Evolutionary conservation across 805 yeast genomes (phyloP), one percentile per base, ranked within the genome.

Genomic region (Suhomyces xylopsoci): DNA sequence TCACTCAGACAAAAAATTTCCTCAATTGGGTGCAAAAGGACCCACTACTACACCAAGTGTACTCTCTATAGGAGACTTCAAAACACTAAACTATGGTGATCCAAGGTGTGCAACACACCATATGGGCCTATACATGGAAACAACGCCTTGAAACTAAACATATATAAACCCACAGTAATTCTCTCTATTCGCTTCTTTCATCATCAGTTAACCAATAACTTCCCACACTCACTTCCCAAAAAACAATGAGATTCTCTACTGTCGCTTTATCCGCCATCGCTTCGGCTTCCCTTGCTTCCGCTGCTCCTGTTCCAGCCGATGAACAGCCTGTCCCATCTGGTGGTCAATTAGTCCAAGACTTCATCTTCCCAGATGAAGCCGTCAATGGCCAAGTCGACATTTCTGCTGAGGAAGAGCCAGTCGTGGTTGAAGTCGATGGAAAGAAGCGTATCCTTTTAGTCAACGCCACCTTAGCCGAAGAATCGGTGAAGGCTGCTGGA

Each of bases 291-390:
- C 34, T 47, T 12, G 56, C 45, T 7, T 22, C 51, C 32, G 52
- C 58, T 25, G 56, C 52, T 19, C 57, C 55, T 41, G 47, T 57
- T 22, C 28, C 45, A 20, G n/a, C 34, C 15, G 47, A 44, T 3
- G 19, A 14, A 5, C n/a, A 20, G 10, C 12, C 43, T 10, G n/a
- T 7, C n/a, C 32, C 12, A 12, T 12, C 45, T 14, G 12, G 40
- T 17, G 51, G 30, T 7, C 25, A 36, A 7, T n/a, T 15, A n/a
- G 15, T 15, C 10, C 47, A 28, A 7, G 55, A 52, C 47, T 42
- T 45, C 45, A n/a, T 26, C 45, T 50, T 57, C 26, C 59, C 60
- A 12, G 54, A 52, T 3, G 55, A 58, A 43, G 57, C 62, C n/a
- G 40, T 58, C 32, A 32, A 32, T 30, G 59, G 43, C 38, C 36